Conservation (phyloP, 176 grass and related monocot species). For the Echinochloa phyllopogon region DNA sequence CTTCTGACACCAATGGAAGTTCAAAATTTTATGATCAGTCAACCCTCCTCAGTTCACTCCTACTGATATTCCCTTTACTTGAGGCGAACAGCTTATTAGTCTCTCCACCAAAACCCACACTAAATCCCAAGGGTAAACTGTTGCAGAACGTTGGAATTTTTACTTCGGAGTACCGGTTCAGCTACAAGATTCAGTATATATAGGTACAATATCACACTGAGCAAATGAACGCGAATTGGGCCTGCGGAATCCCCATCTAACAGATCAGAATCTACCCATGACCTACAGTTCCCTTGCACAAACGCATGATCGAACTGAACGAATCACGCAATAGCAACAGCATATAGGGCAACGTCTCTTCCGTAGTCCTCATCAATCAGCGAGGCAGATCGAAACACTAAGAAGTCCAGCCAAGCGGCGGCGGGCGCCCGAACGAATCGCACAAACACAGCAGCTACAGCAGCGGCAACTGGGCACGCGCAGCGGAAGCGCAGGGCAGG, state of each 20-base stretch:
- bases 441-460: conserved; percentile 14
- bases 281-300: background rate
- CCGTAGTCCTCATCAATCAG: background rate
- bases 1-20: background rate
- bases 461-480: background rate
- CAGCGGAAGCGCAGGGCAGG: background rate
- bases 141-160: background rate
- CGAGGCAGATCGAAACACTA: conserved; percentile 25
- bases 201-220: background rate
- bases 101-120: background rate
- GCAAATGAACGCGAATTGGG: background rate
- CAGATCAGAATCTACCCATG: conserved; percentile 30
- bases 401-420: background rate
- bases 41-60: background rate
- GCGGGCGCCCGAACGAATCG: conserved; percentile 23
- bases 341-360: background rate
- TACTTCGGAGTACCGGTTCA: background rate
- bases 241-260: background rate
- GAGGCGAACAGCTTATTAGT: background rate
- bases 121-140: background rate
- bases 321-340: conserved; percentile 8
- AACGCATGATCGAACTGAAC: conserved; percentile 39
- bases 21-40: background rate
- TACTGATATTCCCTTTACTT: background rate
- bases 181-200: background rate